A percentile compares a stretch with the other conserved stretches of the same genome.
phyloP scores from a whole-genome alignment of 169 alveolate species.

The Perkinsus marinus region DNA sequence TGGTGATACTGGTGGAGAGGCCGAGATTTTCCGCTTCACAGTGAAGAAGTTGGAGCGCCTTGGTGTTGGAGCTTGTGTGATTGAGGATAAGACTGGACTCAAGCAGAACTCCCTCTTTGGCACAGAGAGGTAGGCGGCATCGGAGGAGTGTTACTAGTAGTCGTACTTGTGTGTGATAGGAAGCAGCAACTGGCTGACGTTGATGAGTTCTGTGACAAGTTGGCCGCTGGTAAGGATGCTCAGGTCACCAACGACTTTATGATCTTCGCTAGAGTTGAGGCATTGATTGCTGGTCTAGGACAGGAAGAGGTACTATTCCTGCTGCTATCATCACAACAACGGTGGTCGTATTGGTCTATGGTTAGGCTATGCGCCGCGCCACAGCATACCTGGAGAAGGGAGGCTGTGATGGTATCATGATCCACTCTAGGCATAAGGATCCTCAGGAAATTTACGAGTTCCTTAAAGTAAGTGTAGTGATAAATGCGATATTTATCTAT shows the following conservation, averaged over 20 bases:
- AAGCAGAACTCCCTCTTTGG: slow-evolving; percentile 48
- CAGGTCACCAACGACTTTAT: slow-evolving; percentile 40
- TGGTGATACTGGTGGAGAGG: slow-evolving; percentile 42
- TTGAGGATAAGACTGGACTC: slow-evolving; percentile 52
- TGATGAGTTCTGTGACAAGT: slow-evolving; percentile 41
- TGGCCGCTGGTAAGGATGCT: slow-evolving; percentile 43
- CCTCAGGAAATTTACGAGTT: slow-evolving; percentile 38
- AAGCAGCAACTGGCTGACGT: slow-evolving; percentile 43
- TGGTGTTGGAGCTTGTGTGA: not conserved
- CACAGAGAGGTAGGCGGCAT: slow-evolving; percentile 10
- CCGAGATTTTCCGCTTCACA: slow-evolving; percentile 1
- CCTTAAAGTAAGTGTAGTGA: slow-evolving; percentile 38
- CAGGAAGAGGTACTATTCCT: slow-evolving; percentile 39
- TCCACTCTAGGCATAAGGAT: slow-evolving; percentile 41
- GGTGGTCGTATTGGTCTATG: not conserved
- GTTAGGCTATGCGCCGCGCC: slow-evolving; percentile 26
- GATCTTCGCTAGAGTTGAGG: slow-evolving; percentile 54
- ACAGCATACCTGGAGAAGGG: slow-evolving; percentile 51
- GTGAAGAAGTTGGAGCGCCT: not conserved
- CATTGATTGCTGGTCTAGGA: slow-evolving; percentile 53
- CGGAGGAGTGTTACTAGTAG: not conserved
- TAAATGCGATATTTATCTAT: not conserved
- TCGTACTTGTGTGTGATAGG: no score
- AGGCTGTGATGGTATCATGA: slow-evolving; percentile 48
- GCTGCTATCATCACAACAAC: not conserved